phyloP scores from a whole-genome alignment of 2,329 filamentous ascomycete genomes.

The Fusarium sp. region DNA sequence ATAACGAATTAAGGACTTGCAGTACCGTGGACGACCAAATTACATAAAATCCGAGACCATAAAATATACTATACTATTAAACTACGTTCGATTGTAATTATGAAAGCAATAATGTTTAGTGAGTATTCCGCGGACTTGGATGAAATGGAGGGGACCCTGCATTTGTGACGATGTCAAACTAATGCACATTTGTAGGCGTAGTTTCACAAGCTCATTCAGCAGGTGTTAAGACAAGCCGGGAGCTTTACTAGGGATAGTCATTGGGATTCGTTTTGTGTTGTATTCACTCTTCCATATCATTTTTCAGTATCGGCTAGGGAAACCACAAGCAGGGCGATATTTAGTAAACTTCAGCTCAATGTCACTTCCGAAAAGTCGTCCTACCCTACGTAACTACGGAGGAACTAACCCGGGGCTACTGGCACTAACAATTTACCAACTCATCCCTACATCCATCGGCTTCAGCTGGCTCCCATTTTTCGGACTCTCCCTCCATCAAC shows the following conservation, averaged over 20 bases:
- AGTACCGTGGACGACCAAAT: neutral
- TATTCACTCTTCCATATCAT: slow-evolving; percentile 5
- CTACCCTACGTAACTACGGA: neutral
- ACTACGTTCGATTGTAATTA: neutral
- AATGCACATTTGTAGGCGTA: slow-evolving; percentile 8
- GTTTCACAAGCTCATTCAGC: neutral
- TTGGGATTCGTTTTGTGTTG: neutral
- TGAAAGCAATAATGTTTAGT: too few relatives aligned
- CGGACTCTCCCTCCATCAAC: slow-evolving; percentile 21
- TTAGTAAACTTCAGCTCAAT: slow-evolving; percentile 1
- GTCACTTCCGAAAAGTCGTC: neutral
- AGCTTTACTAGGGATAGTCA: neutral
- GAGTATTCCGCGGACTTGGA: neutral
- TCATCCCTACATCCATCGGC: neutral
- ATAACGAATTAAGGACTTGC: too few relatives aligned
- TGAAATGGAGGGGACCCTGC: slow-evolving; percentile 32
- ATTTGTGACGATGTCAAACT: slow-evolving; percentile 8
- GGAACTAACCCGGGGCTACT: too few relatives aligned
- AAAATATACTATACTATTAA: neutral
- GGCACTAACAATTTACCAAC: neutral
- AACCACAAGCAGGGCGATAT: slow-evolving; percentile 26
- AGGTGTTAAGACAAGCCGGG: slow-evolving; percentile 7
- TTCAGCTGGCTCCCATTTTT: neutral
- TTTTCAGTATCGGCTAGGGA: slow-evolving; percentile 8
- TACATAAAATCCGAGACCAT: neutral